These are phyloP conservation scores for Alternaria hordeiaustralica DNA, from an alignment of 2,329 filamentous ascomycete genomes.

Conservation along the genomic window DNA sequence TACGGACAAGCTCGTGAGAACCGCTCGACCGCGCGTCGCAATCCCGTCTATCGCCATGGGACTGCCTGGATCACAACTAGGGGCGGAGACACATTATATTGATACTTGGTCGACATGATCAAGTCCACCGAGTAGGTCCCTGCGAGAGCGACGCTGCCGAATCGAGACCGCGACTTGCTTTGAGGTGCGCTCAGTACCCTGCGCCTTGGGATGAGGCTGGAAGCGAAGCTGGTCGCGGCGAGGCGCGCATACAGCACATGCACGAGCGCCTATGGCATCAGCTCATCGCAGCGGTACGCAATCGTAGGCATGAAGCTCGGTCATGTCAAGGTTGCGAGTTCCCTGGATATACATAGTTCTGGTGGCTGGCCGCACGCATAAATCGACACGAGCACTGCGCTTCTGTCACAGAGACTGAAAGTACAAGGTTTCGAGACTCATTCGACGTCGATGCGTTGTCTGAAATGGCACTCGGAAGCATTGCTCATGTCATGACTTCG, in stretches of 20 bases:
- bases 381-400: background rate
- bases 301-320: background rate
- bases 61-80: background rate
- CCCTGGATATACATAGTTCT: background rate
- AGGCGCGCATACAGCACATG: background rate
- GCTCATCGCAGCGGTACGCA: background rate
- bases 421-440: background rate
- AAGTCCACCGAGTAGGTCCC: background rate
- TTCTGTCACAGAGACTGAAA: background rate
- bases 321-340: background rate
- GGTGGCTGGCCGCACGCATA: background rate
- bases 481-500: background rate
- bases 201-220: background rate
- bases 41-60: background rate
- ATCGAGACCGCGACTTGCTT: background rate
- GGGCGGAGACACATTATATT: background rate
- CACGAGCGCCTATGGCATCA: background rate
- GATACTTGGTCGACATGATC: background rate
- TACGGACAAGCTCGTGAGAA: background rate
- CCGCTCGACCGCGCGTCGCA: background rate
- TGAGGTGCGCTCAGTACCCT: background rate
- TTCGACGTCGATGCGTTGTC: background rate
- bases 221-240: background rate
- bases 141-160: background rate
- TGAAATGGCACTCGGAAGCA: background rate